phyloP scores from a whole-genome alignment of 2,329 filamentous ascomycete genomes.

The Colletotrichum tropicicola region DNA sequence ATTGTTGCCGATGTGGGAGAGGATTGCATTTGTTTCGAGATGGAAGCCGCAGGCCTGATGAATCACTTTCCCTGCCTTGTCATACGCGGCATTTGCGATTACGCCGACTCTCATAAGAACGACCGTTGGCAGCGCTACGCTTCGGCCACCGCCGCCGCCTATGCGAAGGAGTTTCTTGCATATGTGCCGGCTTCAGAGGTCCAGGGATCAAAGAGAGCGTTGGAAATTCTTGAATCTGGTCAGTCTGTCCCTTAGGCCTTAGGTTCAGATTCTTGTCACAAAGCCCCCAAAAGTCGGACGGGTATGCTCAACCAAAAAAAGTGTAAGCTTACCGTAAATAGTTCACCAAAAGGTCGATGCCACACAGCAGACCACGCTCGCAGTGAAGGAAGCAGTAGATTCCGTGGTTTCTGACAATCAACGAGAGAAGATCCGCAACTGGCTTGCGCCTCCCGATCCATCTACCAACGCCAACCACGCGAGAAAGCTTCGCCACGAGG shows the following conservation, averaged over 20 bases:
- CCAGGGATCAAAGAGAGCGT: background rate
- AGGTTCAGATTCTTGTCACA: background rate
- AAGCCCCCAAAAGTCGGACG: background rate
- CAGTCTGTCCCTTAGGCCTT: background rate
- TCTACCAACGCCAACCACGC: slow-evolving; percentile 26
- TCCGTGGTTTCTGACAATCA: rapidly evolving
- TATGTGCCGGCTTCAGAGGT: background rate
- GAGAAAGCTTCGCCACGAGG: slow-evolving; percentile 15
- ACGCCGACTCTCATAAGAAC: slow-evolving; percentile 49
- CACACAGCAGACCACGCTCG: background rate
- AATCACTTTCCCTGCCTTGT: slow-evolving; percentile 42
- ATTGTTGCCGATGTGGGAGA: slow-evolving; percentile 34
- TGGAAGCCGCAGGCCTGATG: slow-evolving; percentile 40
- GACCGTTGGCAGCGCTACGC: slow-evolving; percentile 48
- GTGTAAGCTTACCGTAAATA: background rate
- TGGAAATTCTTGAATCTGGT: background rate
- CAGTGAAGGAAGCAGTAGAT: background rate
- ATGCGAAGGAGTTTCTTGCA: slow-evolving; percentile 20
- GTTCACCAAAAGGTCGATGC: background rate
- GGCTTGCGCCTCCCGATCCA: slow-evolving; percentile 23
- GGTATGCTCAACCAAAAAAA: background rate
- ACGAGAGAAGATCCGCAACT: slow-evolving; percentile 16
- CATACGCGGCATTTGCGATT: slow-evolving; percentile 50
- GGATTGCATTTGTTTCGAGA: slow-evolving; percentile 37
- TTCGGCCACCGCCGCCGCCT: slow-evolving; percentile 42